phyloP scores from a whole-genome alignment of 305 asterid genomes.

The Fraxinus dipetala region DNA sequence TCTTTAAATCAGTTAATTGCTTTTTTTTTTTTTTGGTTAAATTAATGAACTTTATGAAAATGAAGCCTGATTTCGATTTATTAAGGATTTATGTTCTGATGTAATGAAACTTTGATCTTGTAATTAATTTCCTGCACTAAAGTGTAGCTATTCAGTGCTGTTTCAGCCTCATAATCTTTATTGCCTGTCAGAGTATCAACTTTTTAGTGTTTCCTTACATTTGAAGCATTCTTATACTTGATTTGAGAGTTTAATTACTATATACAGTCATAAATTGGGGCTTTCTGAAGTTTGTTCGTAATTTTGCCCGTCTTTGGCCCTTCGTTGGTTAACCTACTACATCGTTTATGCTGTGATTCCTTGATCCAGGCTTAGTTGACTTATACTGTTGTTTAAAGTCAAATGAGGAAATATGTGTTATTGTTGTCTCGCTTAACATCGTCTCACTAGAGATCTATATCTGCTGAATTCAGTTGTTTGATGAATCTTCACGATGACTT shows the following conservation, averaged over 20 bases:
- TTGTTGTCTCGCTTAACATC: slow-evolving; percentile 13
- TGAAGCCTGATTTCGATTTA: neutral
- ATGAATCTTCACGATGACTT: neutral
- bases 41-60: slow-evolving; percentile 8
- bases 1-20: neutral
- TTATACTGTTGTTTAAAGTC: slow-evolving; percentile 16
- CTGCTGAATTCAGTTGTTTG: slow-evolving; percentile 5
- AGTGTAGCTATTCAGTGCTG: slow-evolving; percentile 21
- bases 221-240: slow-evolving; percentile 24
- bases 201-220: slow-evolving; percentile 7
- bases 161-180: slow-evolving; percentile 11
- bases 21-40: neutral
- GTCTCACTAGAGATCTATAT: slow-evolving; percentile 25
- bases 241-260: slow-evolving; percentile 21
- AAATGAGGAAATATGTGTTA: slow-evolving; percentile 21
- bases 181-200: slow-evolving; percentile 5
- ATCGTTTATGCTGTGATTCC: neutral
- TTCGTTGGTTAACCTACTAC: slow-evolving; percentile 20
- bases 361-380: slow-evolving; percentile 10
- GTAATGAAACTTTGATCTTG: neutral
- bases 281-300: slow-evolving; percentile 13
- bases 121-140: slow-evolving; percentile 8
- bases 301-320: slow-evolving; percentile 13
- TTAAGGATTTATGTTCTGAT: neutral
- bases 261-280: slow-evolving; percentile 14